A percentile compares a stretch with the other conserved stretches of the same genome.
Conservation (phyloP, 2,329 filamentous ascomycete genomes). For the Aspergillus bombycis region DNA sequence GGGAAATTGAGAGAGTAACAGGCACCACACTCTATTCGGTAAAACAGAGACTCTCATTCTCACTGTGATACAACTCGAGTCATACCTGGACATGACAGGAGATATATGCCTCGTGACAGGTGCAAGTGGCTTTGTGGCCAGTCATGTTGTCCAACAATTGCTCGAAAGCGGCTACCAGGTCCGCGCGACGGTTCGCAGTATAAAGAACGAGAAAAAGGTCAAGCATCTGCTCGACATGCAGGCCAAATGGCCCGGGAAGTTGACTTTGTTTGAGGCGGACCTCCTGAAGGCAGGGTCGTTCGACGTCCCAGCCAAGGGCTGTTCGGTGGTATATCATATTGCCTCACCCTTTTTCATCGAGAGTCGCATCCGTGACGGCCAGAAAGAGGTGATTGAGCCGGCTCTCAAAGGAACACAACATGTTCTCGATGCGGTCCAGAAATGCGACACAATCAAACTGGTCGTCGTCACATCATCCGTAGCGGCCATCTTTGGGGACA, state of each 20-base stretch:
- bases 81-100: too few relatives aligned
- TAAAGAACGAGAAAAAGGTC: slow-evolving; percentile 20
- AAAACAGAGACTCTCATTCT: too few relatives aligned
- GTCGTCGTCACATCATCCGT: slow-evolving; percentile 20
- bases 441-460: slow-evolving; percentile 24
- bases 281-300: slow-evolving; percentile 34
- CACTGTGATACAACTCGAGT: too few relatives aligned
- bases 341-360: slow-evolving; percentile 38
- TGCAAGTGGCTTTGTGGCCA: slow-evolving; percentile 23
- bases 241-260: slow-evolving; percentile 13
- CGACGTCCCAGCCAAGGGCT: slow-evolving; percentile 30
- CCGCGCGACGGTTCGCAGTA: slow-evolving; percentile 20
- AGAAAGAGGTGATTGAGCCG: slow-evolving; percentile 25
- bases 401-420: slow-evolving; percentile 30
- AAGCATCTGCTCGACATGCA: slow-evolving; percentile 23
- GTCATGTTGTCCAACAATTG: slow-evolving; percentile 21
- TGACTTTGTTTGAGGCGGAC: slow-evolving; percentile 34
- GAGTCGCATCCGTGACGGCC: slow-evolving; percentile 22
- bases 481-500: too few relatives aligned
- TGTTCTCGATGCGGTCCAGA: slow-evolving; percentile 29
- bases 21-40: too few relatives aligned
- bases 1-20: too few relatives aligned
- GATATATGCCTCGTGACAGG: slow-evolving; percentile 18
- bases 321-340: slow-evolving; percentile 37
- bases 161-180: slow-evolving; percentile 19